Evolutionary conservation across 495 filamentous ascomycete genomes (phyloP).

Genomic region (Aspergillus bridgeri): DNA sequence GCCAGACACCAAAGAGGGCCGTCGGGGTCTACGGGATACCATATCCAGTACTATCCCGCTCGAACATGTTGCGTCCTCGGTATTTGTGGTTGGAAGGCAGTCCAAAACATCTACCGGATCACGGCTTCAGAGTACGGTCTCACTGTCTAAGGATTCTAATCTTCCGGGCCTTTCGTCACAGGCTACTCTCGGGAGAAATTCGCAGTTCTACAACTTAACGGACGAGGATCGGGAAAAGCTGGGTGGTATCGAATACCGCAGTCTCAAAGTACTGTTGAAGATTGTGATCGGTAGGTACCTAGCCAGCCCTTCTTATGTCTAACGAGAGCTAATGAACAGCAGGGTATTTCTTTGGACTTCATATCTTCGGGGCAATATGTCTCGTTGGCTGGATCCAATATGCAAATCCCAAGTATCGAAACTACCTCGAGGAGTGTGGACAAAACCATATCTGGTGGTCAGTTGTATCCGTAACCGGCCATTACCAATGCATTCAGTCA

Average conservation of each 20-base stretch:
- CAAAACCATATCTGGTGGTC: slow-evolving; percentile 68
- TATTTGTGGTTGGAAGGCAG: slow-evolving; percentile 6
- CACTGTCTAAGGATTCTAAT: slow-evolving; percentile 17
- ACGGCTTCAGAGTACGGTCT: slow-evolving; percentile 10
- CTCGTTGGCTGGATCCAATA: slow-evolving; percentile 68
- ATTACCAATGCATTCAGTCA: neutral
- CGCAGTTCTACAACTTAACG: slow-evolving; percentile 68
- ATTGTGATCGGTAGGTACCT: slow-evolving; percentile 47
- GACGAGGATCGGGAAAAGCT: slow-evolving; percentile 55
- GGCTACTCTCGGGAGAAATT: slow-evolving; percentile 73
- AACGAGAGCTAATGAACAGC: neutral
- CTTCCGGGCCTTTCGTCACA: slow-evolving; percentile 28
- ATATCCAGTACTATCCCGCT: slow-evolving; percentile 1
- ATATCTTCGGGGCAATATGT: slow-evolving; percentile 58
- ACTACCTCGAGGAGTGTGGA: slow-evolving; percentile 52
- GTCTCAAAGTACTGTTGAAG: slow-evolving; percentile 52
- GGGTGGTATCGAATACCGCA: slow-evolving; percentile 63
- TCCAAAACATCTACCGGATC: slow-evolving; percentile 7
- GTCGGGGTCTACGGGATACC: slow-evolving; percentile 2
- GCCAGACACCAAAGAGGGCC: slow-evolving; percentile 2
- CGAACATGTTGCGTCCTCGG: slow-evolving; percentile 13
- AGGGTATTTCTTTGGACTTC: slow-evolving; percentile 65
- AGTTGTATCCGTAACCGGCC: slow-evolving; percentile 14
- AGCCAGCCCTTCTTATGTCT: neutral
- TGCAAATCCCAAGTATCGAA: slow-evolving; percentile 47